A percentile compares a stretch with the other conserved stretches of the same genome.
Evolutionary conservation across 495 filamentous ascomycete genomes (phyloP).

Genomic region (Neurospora discreta): DNA sequence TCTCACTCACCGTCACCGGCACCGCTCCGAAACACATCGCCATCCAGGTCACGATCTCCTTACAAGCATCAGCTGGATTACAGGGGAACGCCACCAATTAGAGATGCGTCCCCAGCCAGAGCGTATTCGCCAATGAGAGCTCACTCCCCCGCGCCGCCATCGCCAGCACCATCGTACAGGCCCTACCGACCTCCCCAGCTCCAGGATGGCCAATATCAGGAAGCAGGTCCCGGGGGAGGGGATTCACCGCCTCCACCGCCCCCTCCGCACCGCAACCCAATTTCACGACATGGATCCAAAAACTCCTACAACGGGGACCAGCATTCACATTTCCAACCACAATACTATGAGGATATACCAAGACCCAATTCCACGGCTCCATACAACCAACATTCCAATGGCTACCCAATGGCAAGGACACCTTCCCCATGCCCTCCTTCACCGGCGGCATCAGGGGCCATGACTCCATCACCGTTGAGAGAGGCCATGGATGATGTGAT

Average conservation of each 20-base stretch:
- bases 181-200: slow-evolving; percentile 28
- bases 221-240: slow-evolving; percentile 7
- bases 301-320: slow-evolving; percentile 7
- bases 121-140: neutral
- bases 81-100: slow-evolving; percentile 4
- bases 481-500: slow-evolving; percentile 98
- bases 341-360: slow-evolving; percentile 12
- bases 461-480: slow-evolving; percentile 83
- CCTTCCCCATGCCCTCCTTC: slow-evolving; percentile 51
- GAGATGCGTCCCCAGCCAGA: neutral
- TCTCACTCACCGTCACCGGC: slow-evolving; percentile 11
- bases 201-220: slow-evolving; percentile 10
- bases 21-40: neutral
- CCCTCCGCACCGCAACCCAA: slow-evolving; percentile 38
- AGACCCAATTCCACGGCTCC: slow-evolving; percentile 18
- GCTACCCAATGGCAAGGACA: slow-evolving; percentile 40
- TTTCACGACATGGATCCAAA: slow-evolving; percentile 13
- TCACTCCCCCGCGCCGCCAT: slow-evolving; percentile 13
- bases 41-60: neutral
- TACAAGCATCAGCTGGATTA: slow-evolving; percentile 1
- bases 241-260: slow-evolving; percentile 43
- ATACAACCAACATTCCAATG: slow-evolving; percentile 13
- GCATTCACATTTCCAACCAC: slow-evolving; percentile 6
- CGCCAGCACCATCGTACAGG: slow-evolving; percentile 31
- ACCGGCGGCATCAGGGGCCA: slow-evolving; percentile 44